Base-by-base conservation (phyloP, 495 filamentous ascomycete genomes). In the Letharia lupina region DNA sequence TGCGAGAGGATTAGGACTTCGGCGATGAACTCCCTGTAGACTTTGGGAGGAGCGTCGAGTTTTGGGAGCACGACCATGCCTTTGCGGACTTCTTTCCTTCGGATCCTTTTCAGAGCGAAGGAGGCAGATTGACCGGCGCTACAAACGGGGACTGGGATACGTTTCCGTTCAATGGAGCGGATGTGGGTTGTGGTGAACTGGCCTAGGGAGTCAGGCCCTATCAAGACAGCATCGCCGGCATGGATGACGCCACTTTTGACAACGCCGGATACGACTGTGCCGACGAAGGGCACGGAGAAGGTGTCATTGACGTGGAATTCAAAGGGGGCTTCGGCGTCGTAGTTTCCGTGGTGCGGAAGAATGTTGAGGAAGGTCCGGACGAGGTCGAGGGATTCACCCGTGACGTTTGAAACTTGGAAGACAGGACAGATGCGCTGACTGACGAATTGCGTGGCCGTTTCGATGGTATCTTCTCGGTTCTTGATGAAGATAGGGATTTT, bases 401-500 rank as follows among this genome's bases (percentile, higher is more conserved):
- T 98, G 37, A 98, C 94, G 72, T 98, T 98, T 66, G 92, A 96
- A 45, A 98, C 91, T 71, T 98, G 94, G 77, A 98, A 98, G 71
- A 98, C 89, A 28, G 94, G 94, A 74, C 93, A 97, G 54, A 98
- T 97, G 41, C 94, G 84, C 74, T 96, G 90, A 68, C 87, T 91
- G 70, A 98, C 90, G 69, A 98, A 98, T 74, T 98, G 95, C 9
- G 91, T 92, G 0, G 94, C 94, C 0, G 94, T 98, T 73, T 93
- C 91, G 71, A 98, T 87, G 69, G 91, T 96, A 65, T 96, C 90
- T 67, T 95, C 89, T 71, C 85, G 87, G 66, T 87, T 88, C 74
- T 94, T 96, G 75, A 98, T 89, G 76, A 98, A 94, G 62, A 98
- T 91, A n/a, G 95, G 95, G 63, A 98, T 96, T 78, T 98, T 98